Percentiles rank a stretch among this genome's conserved stretches.
phyloP scores from a whole-genome alignment of 1,139 yeast genomes.

The Taiozyma sp. region DNA sequence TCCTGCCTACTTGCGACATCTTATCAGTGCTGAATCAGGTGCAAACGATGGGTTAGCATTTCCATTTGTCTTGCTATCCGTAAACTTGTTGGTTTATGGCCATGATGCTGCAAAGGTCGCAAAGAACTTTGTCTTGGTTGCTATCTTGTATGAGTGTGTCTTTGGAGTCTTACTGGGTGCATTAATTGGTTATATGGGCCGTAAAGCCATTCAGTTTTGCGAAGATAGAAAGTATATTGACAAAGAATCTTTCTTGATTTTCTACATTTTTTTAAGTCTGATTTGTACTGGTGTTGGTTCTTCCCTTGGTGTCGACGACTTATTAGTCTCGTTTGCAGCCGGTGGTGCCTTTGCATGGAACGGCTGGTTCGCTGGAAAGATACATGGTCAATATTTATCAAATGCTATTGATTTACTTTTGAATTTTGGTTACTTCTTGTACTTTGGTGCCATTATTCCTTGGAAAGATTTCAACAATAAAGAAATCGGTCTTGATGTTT shows the following conservation, averaged over 20 bases:
- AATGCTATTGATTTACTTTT: conserved; percentile 28
- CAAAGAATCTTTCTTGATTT: conserved; percentile 23
- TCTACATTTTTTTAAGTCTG: conserved; percentile 23
- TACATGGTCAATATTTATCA: conserved; percentile 27
- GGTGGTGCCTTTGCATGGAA: conserved; percentile 26
- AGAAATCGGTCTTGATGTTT: conserved; percentile 23
- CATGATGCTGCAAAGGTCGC: conserved; percentile 25
- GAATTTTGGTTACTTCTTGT: conserved; percentile 30
- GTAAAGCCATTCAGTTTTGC: conserved; percentile 24
- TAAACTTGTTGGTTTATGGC: conserved; percentile 25
- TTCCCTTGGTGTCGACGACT: conserved; percentile 33
- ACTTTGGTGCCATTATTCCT: conserved; percentile 33
- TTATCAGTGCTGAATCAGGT: conserved; percentile 35
- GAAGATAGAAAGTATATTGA: conserved; percentile 21
- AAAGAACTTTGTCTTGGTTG: conserved; percentile 31
- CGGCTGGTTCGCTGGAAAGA: conserved; percentile 29
- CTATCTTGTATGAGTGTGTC: conserved; percentile 30
- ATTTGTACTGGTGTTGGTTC: conserved; percentile 32
- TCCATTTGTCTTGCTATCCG: conserved; percentile 33
- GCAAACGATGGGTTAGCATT: conserved; percentile 38
- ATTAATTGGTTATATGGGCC: conserved; percentile 27
- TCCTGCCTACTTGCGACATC: conserved; percentile 25
- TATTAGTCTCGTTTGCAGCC: conserved; percentile 31
- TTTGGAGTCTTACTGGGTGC: conserved; percentile 30
- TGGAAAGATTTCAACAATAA: conserved; percentile 26